Base-by-base conservation (phyloP, 352 stramenopile species). In the Globisporangium okanoganense region DNA sequence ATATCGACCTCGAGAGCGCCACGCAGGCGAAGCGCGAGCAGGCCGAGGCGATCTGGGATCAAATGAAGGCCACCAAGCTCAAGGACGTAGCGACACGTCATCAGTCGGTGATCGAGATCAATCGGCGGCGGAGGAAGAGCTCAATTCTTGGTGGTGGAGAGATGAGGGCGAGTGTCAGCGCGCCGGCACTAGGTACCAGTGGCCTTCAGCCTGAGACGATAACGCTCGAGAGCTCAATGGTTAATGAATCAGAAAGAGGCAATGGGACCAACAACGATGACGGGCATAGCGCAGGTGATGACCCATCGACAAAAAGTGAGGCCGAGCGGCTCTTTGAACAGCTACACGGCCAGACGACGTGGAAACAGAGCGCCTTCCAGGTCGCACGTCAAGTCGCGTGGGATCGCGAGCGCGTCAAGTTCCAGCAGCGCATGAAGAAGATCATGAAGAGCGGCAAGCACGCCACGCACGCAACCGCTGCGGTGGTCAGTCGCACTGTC, bases 281-380 rank as follows among this genome's bases (percentile, higher is more conserved):
- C 20, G 16, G 40, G 20, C 40, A 16, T 7, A 16, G 18, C 9
- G 18, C 18, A 10, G 0, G 7, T 25, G 2, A 51, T 4, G 25
- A 65, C 0, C 16, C 22, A 10, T 25, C 44, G 22, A 20, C 52
- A 2, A 38, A 22, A 24, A 50, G 24, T 13, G 69, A 83, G 5
- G 70, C 78, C 0, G 56, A 65, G 18, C 73, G 76, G 1, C 50
- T 94, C n/a, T 90, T 94, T 41, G 67, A 78, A 22, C 84, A 94
- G 58, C 66, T 94, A 1, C 70, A 85, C 9, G 84, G 84, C 1
- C 72, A 87, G 35, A 63, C 61, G 4, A 92, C 80, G 18, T 94
- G 82, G 82, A 89, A 86, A 45, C 84, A 88, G 61, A 90, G 78
- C 29, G 82, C 88, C 45, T 66, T 90, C 8, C 84, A 91, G 52